These are phyloP conservation scores for Silene conica DNA, from an alignment of 148 eudicot genomes.

Conservation along the genomic window DNA sequence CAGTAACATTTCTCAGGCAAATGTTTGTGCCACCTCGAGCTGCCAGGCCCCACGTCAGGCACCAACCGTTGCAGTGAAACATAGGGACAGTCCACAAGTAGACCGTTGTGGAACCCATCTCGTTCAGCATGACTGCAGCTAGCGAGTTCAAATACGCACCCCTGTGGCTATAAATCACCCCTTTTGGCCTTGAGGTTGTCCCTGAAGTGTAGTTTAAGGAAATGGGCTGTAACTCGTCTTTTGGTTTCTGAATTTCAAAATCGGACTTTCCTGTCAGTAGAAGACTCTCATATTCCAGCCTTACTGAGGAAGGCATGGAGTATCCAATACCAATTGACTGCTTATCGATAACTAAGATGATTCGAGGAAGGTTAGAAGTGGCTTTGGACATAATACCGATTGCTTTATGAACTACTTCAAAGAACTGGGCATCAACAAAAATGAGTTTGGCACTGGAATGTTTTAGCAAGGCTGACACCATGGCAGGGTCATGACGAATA, in stretches of 20 bases:
- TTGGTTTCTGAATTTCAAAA: conserved; percentile 42
- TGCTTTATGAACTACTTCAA: conserved; percentile 43
- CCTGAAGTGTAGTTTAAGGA: conserved; percentile 71
- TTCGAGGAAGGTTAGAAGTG: conserved; percentile 34
- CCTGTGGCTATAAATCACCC: conserved; percentile 67
- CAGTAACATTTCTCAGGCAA: conserved; percentile 49
- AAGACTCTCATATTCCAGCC: conserved; percentile 45
- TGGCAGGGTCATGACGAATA: conserved; percentile 56
- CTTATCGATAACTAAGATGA: conserved; percentile 39
- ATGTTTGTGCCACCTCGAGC: conserved; percentile 68
- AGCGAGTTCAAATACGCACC: conserved; percentile 69
- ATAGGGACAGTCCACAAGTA: conserved; percentile 71
- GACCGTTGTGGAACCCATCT: conserved; percentile 47
- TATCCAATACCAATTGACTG: neutral
- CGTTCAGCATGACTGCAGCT: conserved; percentile 42
- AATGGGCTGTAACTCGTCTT: conserved; percentile 61
- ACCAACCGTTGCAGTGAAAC: conserved; percentile 90
- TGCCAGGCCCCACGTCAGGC: conserved; percentile 66
- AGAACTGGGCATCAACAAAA: conserved; percentile 50
- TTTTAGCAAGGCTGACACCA: conserved; percentile 50
- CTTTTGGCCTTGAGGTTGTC: conserved; percentile 75
- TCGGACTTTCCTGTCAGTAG: conserved; percentile 39
- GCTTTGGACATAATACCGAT: conserved; percentile 25
- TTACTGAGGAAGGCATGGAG: neutral
- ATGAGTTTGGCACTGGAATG: conserved; percentile 61